Evolutionary conservation across 1,284 basidiomycete genomes (phyloP).

Genomic region (Amylostereum areolatum): DNA sequence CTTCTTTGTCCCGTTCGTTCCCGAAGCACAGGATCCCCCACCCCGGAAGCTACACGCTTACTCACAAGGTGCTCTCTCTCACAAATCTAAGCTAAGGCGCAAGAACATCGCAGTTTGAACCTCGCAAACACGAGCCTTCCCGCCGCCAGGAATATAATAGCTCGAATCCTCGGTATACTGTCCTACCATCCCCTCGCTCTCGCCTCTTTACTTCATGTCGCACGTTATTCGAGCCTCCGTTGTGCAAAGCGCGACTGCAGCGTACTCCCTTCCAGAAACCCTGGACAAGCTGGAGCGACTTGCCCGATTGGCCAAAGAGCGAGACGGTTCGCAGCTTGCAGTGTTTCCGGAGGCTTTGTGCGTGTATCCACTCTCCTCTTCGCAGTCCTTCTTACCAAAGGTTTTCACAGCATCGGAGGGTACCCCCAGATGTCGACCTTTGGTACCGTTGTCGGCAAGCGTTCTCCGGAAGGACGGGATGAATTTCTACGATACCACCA

Average conservation of each 20-base stretch:
- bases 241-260: conserved; percentile 48
- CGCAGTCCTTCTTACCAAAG: too few species aligned
- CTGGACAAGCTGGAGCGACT: conserved; percentile 46
- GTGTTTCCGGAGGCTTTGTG: conserved; percentile 75
- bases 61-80: too few species aligned
- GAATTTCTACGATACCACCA: conserved; percentile 54
- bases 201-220: too few species aligned
- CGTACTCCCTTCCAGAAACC: conserved; percentile 47
- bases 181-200: too few species aligned
- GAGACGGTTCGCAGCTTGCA: conserved; percentile 48
- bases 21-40: too few species aligned
- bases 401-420: conserved; percentile 46
- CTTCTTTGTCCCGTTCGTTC: too few species aligned
- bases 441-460: conserved; percentile 50
- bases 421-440: conserved; percentile 64
- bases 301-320: conserved; percentile 37
- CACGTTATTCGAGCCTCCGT: conserved; percentile 14
- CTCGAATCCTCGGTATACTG: too few species aligned
- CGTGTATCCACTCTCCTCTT: conserved; percentile 17
- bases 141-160: too few species aligned
- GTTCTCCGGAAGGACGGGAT: conserved; percentile 48
- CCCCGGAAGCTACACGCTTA: too few species aligned
- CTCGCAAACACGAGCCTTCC: too few species aligned
- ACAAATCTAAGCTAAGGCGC: too few species aligned
- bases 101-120: too few species aligned